Evolutionary conservation across 768 basidiomycete genomes (phyloP).

Genomic region (Tulasnella sp.): DNA sequence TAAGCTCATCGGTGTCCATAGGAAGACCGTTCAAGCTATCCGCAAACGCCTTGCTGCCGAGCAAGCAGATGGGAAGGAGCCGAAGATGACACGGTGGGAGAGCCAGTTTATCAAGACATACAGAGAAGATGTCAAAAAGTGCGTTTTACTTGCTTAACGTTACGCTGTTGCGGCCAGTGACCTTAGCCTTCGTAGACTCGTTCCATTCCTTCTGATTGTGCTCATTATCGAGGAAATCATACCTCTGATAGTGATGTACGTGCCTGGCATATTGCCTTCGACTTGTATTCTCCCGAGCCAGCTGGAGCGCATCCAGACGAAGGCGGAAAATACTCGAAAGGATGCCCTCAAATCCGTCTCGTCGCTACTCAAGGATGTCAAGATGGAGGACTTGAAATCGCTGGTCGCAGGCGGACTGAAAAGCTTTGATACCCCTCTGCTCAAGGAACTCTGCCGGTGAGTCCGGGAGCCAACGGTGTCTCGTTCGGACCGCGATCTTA

Average conservation of each 20-base stretch:
- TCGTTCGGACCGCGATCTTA: constrained; percentile 34
- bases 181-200: constrained; percentile 45
- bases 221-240: constrained; percentile 74
- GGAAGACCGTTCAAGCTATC: constrained; percentile 53
- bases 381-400: constrained; percentile 40
- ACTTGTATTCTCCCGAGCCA: constrained; percentile 83
- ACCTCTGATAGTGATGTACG: constrained; percentile 78
- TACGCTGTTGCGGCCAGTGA: constrained; percentile 9
- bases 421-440: constrained; percentile 37
- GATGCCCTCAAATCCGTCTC: constrained; percentile 22
- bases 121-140: constrained; percentile 69
- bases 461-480: constrained; percentile 32
- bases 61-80: constrained; percentile 48
- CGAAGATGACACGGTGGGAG: constrained; percentile 62
- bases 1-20: constrained; percentile 57
- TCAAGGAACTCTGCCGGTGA: constrained; percentile 56
- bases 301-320: constrained; percentile 56
- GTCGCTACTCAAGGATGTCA: constrained; percentile 31
- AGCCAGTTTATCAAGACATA: constrained; percentile 63
- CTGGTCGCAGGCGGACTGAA: constrained; percentile 35
- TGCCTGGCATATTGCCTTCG: constrained; percentile 79
- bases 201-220: constrained; percentile 74
- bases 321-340: constrained; percentile 33
- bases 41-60: constrained; percentile 44
- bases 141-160: constrained; percentile 28